Percentiles rank a stretch among this genome's conserved stretches.
phyloP scores from a whole-genome alignment of 2,329 filamentous ascomycete genomes.

The Cercospora brassicicola region DNA sequence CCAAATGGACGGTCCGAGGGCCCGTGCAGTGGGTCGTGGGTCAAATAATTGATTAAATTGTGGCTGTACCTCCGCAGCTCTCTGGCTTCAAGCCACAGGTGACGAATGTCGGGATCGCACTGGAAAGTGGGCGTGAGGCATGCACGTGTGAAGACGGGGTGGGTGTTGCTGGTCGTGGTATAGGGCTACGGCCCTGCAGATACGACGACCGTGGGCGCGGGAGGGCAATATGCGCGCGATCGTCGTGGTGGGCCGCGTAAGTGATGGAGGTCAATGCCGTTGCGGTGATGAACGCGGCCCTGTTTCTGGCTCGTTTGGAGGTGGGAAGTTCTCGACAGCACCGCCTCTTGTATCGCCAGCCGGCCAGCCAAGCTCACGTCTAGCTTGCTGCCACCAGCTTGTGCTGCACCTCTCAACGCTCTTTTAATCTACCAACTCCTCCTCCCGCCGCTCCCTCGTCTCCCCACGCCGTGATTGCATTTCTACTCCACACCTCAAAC shows the following conservation, averaged over 20 bases:
- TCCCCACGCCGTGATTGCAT: neutral
- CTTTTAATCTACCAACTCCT: neutral
- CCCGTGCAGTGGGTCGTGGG: neutral
- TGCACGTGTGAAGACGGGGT: neutral
- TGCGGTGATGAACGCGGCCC: neutral
- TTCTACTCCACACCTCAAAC: neutral
- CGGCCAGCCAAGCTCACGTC: neutral
- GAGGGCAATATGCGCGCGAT: neutral
- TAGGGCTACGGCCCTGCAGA: neutral
- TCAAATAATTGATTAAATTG: neutral
- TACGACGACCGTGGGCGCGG: neutral
- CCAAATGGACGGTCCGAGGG: neutral
- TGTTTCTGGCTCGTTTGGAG: constrained; percentile 1
- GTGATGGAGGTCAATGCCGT: neutral
- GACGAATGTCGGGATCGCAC: neutral
- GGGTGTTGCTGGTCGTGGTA: neutral
- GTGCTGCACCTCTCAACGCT: neutral
- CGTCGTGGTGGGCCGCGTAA: neutral
- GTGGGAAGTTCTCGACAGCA: neutral
- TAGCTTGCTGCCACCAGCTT: neutral
- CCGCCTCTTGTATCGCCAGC: constrained; percentile 1
- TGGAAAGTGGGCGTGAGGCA: neutral
- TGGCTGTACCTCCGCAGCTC: neutral
- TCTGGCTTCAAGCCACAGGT: neutral
- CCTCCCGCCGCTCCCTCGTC: neutral